These are phyloP conservation scores for Moniliophthora roreri DNA, from an alignment of 1,284 basidiomycete species.

Conservation along the genomic window DNA sequence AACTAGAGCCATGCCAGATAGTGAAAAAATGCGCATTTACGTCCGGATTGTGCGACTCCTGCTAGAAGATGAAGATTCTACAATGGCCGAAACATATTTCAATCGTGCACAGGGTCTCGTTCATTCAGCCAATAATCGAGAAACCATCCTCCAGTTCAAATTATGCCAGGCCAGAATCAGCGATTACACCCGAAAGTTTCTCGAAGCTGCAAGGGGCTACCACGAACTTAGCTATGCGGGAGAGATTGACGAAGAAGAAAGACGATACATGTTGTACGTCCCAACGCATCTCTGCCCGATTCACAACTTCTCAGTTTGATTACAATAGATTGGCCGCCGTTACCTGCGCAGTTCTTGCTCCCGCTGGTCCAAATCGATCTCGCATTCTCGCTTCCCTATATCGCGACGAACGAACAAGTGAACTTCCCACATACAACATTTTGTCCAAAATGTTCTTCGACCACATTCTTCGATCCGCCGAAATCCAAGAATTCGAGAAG, in stretches of 20 bases:
- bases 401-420: constrained; percentile 86
- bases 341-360: constrained; percentile 95
- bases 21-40: constrained; percentile 88
- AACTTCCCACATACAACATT: constrained; percentile 84
- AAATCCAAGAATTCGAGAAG: constrained; percentile 88
- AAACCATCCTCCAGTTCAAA: constrained; percentile 79
- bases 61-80: constrained; percentile 94
- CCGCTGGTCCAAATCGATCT: constrained; percentile 93
- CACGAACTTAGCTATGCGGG: constrained; percentile 91
- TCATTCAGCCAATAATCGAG: constrained; percentile 74
- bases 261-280: constrained; percentile 84
- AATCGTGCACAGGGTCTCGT: constrained; percentile 93
- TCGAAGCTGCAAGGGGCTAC: constrained; percentile 93
- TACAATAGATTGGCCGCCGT: constrained; percentile 79
- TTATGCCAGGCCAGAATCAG: constrained; percentile 91
- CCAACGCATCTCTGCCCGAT: constrained; percentile 13
- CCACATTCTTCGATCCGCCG: constrained; percentile 87
- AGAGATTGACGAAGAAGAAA: constrained; percentile 89
- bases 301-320: background rate
- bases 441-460: constrained; percentile 97
- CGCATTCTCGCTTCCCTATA: constrained; percentile 90
- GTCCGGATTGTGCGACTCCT: constrained; percentile 93
- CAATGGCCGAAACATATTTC: constrained; percentile 94
- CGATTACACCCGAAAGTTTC: constrained; percentile 89
- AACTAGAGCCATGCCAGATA: constrained; percentile 75